Evolutionary conservation across 768 basidiomycete genomes (phyloP).

Genomic region (Suillus placidus): DNA sequence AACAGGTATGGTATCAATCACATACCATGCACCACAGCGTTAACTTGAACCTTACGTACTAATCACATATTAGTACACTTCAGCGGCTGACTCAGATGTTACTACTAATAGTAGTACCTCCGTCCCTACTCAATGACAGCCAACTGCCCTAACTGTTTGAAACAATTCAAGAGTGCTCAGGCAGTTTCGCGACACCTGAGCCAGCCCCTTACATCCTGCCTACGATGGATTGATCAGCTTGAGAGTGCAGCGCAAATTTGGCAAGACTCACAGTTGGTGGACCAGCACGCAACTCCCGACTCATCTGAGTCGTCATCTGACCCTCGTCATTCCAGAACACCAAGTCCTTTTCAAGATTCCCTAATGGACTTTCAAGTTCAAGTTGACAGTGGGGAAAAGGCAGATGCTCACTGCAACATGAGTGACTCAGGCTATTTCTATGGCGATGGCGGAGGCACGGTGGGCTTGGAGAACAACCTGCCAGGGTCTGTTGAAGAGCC

Average conservation of each 20-base stretch:
- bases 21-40: too few species aligned
- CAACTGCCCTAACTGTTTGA: background rate
- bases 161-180: background rate
- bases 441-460: too few species aligned
- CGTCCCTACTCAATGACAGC: background rate
- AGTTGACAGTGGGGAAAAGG: too few species aligned
- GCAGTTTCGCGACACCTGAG: background rate
- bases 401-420: background rate
- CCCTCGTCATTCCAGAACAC: background rate
- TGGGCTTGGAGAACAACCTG: too few species aligned
- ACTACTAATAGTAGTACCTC: background rate
- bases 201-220: background rate
- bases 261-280: background rate
- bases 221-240: background rate
- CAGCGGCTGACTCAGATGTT: too few species aligned
- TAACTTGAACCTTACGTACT: too few species aligned
- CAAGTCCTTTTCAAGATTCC: background rate
- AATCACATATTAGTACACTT: too few species aligned
- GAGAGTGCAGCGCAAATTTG: background rate
- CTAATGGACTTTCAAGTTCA: background rate
- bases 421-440: too few species aligned
- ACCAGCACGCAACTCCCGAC: background rate
- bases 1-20: too few species aligned
- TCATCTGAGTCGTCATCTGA: too few species aligned
- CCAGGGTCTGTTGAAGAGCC: too few species aligned